Evolutionary conservation across 2,329 filamentous ascomycete species (phyloP), one percentile per base, ranked within the genome.

Genomic region (Colletotrichum paranaense): DNA sequence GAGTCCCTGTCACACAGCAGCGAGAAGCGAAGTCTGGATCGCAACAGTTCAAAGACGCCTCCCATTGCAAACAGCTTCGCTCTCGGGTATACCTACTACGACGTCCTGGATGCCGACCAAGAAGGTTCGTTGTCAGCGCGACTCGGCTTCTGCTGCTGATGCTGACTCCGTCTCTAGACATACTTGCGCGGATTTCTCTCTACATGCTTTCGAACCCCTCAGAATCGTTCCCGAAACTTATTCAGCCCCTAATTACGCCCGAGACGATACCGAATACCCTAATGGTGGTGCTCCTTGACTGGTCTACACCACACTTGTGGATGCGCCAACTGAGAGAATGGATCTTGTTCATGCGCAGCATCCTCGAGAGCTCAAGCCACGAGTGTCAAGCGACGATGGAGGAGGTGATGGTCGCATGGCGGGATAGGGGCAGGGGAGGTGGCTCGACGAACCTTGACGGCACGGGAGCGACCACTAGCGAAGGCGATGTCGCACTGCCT

Each of bases 261-360:
- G 90, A 94, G 82, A 92, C 94, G 7, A 93, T 98, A 80, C 92
- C 94, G 35, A 93, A 97, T 81, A 97, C 94, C 59, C 89, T 97
- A 74, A 90, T 98, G 75, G 94, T 97, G 75, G 92, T 99, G 78
- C 86, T 99, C n/a, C 88, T 99, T 56, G 95, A 98, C 85, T 99
- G 97, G 97, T 93, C 94, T 72, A 92, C 97, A 80, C 97, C 97
- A 16, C 98, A 97, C 92, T 87, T 92, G 75, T 99, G 97, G 95
- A 89, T 98, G 80, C 91, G 94, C 72, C 93, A 98, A 82, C 86
- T 99, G 70, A 90, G 94, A 79, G 93, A 93, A 80, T 99, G 97
- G 97, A 92, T 98, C 74, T 89, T 95, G 58, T 88, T 98, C 32
- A 86, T 99, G 76, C 91, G 93, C 72, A 92, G 91, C 19, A 92